Base-by-base conservation (phyloP, 192 early-diverging fungal genomes). In the Coemansia sp. region DNA sequence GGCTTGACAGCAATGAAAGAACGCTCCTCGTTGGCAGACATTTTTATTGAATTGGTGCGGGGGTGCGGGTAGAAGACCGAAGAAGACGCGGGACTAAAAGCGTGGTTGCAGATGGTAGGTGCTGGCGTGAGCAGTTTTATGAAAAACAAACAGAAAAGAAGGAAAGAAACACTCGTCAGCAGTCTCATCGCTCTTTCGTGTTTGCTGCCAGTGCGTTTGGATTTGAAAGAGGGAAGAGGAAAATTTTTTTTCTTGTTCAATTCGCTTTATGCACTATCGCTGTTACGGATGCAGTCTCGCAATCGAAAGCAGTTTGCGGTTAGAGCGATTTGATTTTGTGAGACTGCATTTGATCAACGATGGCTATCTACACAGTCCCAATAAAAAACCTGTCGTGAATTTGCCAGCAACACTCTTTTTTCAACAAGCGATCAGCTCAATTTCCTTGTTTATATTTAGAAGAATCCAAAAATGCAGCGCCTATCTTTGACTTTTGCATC, bases 1-100 rank as follows among this genome's bases (percentile, higher is more conserved):
- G 78, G 78, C 78, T 81, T 81, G 59, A 81, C 73, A 10, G 73
- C 73, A 53, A 81, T 81, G 64, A 81, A 81, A 34, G 78, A 75
- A 69, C 78, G 78, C 64, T 81, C 78, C 63, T 72, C 65, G 68
- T 80, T 80, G 67, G 77, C 69, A 23, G 77, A 74, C 77, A 80
- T 80, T 60, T 43, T 70, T 63, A 42, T 11, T 58, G 65, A 54
- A 14, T 62, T 52, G 53, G 52, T 38, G 20, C 4, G 8, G 52
- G 15, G 14, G 57, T 23, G 46, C 17, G 34, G 33, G 33, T 64
- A 48, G 38, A 32, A 9, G 5, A 25, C 22, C 49, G 22, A 40
- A 9, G 19, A 40, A 1, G 19, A 5, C 9, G 57, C 34, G 20
- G 62, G 32, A 40, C 52, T 41, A 45, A 35, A 53, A 29, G 62